Conservation (phyloP, 2,329 filamentous ascomycete species). For the Penicillium sp. region DNA sequence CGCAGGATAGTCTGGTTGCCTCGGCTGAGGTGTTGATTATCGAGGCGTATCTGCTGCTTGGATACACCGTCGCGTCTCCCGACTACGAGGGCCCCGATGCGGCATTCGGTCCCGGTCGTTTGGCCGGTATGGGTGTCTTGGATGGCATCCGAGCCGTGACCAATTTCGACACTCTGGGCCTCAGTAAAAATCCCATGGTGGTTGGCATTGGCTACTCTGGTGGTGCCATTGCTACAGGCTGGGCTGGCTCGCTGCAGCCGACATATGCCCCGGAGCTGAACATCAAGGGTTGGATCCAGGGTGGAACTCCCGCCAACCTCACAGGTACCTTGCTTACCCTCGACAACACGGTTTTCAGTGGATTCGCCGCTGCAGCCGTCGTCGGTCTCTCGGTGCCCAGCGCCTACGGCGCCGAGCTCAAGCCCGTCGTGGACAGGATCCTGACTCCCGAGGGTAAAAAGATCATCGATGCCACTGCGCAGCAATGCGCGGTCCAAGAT, state of each 20-base stretch:
- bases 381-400: conserved; percentile 25
- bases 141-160: conserved; percentile 47
- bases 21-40: conserved; percentile 37
- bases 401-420: conserved; percentile 26
- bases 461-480: conserved; percentile 16
- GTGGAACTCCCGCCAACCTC: conserved; percentile 31
- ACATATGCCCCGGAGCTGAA: conserved; percentile 57
- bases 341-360: conserved; percentile 26
- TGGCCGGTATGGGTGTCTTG: conserved; percentile 49
- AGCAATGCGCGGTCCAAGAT: conserved; percentile 20
- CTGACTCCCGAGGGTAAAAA: conserved; percentile 20
- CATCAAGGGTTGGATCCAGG: conserved; percentile 39
- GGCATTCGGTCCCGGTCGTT: conserved; percentile 45
- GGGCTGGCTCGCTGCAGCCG: conserved; percentile 55
- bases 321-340: conserved; percentile 26
- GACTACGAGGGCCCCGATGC: conserved; percentile 53
- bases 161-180: conserved; percentile 27
- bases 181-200: conserved; percentile 22
- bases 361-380: conserved; percentile 27
- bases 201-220: conserved; percentile 60
- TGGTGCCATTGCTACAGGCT: conserved; percentile 55
- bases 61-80: conserved; percentile 52
- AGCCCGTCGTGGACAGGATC: conserved; percentile 20
- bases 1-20: conserved; percentile 35
- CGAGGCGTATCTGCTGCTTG: conserved; percentile 41